Percentiles rank a stretch among this genome's conserved stretches.
Conservation (phyloP, 495 filamentous ascomycete species). For the Haplographium delicatum region DNA sequence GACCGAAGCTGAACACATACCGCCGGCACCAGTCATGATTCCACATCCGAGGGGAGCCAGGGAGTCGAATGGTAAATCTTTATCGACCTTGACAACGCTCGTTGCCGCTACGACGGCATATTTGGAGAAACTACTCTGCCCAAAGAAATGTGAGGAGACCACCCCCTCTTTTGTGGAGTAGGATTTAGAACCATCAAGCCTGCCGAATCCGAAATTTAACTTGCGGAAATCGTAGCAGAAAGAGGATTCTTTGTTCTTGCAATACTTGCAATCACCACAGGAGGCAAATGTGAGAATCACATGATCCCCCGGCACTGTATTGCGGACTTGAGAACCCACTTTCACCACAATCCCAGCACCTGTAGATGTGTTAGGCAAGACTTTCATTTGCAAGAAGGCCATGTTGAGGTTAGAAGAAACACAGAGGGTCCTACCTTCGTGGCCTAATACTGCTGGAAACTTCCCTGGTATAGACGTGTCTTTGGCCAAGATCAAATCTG, state of each 20-base stretch:
- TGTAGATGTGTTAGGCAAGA: background rate
- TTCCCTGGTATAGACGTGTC: slow-evolving; percentile 29
- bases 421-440: slow-evolving; percentile 39
- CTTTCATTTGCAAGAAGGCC: background rate
- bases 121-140: slow-evolving; percentile 36
- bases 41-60: slow-evolving; percentile 39
- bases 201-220: slow-evolving; percentile 31
- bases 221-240: slow-evolving; percentile 27
- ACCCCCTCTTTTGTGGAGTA: slow-evolving; percentile 24
- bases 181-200: slow-evolving; percentile 16
- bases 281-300: slow-evolving; percentile 35
- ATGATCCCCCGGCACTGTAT: slow-evolving; percentile 39
- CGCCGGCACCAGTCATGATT: slow-evolving; percentile 36
- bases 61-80: slow-evolving; percentile 25
- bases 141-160: slow-evolving; percentile 37
- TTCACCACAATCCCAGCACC: slow-evolving; percentile 43
- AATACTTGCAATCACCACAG: slow-evolving; percentile 31
- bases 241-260: slow-evolving; percentile 24
- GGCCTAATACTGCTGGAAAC: slow-evolving; percentile 42
- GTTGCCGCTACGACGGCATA: slow-evolving; percentile 30
- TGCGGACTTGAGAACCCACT: slow-evolving; percentile 32
- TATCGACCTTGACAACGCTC: slow-evolving; percentile 11
- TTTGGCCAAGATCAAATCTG: slow-evolving; percentile 33
- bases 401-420: too few species aligned
- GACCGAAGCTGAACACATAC: background rate